Base-by-base conservation (phyloP, 2,329 filamentous ascomycete genomes). In the Colletotrichum noveboracense region DNA sequence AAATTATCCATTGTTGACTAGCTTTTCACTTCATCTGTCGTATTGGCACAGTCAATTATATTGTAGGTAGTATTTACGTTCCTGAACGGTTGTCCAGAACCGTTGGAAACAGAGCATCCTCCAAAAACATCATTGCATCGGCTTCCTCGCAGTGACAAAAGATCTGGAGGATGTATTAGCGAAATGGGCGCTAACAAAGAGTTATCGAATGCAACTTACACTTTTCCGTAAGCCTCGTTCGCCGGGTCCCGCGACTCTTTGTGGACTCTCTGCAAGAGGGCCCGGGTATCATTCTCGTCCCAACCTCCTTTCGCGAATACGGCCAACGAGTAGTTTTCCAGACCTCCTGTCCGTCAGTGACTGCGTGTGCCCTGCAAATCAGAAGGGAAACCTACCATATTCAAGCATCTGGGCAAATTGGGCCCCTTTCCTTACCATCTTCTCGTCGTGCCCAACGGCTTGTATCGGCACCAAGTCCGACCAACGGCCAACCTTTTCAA, bases 381-480 rank as follows among this genome's bases (percentile, higher is more conserved):
- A 34, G 21, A 24, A 36, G 58, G 55, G 13, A 8, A 8, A 78
- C 83, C 14, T 81, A 87, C 86, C 80, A 43, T 81, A 81, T 48
- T 85, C 79, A 2, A 85, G 79, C 79, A 88, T 84, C 64, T 83
- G 78, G 6, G 81, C 82, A 43, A 86, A 77, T 21, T 86, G 74
- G 18, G 79, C 80, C 55, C 86, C 86, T 52, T 86, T 86, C 43
- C 80, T 80, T 32, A 80, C 80, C 76, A 83, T 81, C 69, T 86
- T 81, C 9, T 85, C 82, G 66, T 88, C 86, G 28, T 81, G 80
- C 0, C 85, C 84, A 83, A 86, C 86, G 43, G 80, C 79, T 13
- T 84, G 83, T 24, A 87, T 78, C 1, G 86, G 86, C 30, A 88
- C 75, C 78, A 86, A 85, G 77, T 88, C 85, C 24, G 81, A 84